A percentile compares a stretch with the other conserved stretches of the same genome.
Conservation (phyloP, 169 alveolate species). For the Sarcocystis neurona region DNA sequence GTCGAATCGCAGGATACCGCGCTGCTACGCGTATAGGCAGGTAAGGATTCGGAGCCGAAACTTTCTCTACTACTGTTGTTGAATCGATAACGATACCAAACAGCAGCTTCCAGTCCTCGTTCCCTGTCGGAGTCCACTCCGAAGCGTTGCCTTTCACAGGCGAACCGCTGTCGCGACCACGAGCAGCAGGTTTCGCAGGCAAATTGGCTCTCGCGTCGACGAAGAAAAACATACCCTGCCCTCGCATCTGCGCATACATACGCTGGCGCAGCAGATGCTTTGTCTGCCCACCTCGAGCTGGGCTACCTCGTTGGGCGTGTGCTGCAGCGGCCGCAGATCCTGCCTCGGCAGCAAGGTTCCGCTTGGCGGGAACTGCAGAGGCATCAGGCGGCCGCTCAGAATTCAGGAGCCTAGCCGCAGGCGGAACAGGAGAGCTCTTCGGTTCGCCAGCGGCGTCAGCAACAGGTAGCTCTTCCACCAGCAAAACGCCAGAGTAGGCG, state of each 20-base stretch:
- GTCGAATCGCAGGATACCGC: neutral
- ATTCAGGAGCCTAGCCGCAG: too few relatives aligned
- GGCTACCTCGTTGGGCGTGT: neutral
- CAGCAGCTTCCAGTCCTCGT: neutral
- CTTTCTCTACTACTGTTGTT: neutral
- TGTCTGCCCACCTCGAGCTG: neutral
- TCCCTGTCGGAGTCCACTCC: neutral
- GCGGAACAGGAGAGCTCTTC: too few relatives aligned
- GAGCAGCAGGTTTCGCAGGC: too few relatives aligned
- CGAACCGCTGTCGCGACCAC: too few relatives aligned
- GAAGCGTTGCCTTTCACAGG: too few relatives aligned
- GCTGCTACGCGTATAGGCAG: neutral
- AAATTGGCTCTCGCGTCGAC: neutral
- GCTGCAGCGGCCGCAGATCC: neutral
- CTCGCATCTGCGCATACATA: conserved; percentile 18
- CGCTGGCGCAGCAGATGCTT: neutral
- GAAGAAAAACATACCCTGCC: neutral
- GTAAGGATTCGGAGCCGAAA: neutral
- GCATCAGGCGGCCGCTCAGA: too few relatives aligned
- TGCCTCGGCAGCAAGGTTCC: too few relatives aligned
- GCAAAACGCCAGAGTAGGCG: neutral
- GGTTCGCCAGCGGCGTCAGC: too few relatives aligned
- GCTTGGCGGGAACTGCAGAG: too few relatives aligned
- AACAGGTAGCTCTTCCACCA: conserved; percentile 1
- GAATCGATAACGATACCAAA: neutral